phyloP scores from a whole-genome alignment of 805 yeast species.

The Grigorovia transvaalensis region DNA sequence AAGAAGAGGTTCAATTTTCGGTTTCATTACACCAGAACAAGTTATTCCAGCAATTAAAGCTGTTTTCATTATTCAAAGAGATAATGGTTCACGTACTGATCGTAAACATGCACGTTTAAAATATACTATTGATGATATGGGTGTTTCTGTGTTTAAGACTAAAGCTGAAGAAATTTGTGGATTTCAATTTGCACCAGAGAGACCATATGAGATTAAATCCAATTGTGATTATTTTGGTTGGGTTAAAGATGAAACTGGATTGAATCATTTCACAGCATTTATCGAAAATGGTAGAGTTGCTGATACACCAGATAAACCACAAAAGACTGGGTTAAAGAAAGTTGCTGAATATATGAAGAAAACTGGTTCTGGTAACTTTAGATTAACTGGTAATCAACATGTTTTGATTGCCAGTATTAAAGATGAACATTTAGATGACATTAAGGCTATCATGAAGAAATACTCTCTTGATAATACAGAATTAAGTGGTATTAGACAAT shows the following conservation, averaged over 20 bases:
- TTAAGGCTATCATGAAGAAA: constrained; percentile 56
- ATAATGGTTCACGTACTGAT: constrained; percentile 86
- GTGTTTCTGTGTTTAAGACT: constrained; percentile 69
- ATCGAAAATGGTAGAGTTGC: constrained; percentile 95
- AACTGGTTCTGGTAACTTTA: constrained; percentile 66
- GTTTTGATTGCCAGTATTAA: constrained; percentile 62
- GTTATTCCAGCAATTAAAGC: constrained; percentile 76
- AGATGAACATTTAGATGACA: constrained; percentile 51
- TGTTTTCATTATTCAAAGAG: constrained; percentile 89
- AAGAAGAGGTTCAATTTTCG: constrained; percentile 81
- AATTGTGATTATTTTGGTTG: constrained; percentile 91
- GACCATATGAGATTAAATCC: constrained; percentile 67
- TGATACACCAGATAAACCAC: constrained; percentile 82
- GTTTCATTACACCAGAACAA: constrained; percentile 59
- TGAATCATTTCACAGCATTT: constrained; percentile 85
- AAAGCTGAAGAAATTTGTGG: constrained; percentile 83
- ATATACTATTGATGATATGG: constrained; percentile 91
- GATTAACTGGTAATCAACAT: constrained; percentile 95
- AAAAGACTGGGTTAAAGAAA: constrained; percentile 74
- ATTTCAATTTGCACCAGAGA: constrained; percentile 56
- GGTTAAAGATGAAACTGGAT: constrained; percentile 75
- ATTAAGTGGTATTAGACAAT: constrained; percentile 73
- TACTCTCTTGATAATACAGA: constrained; percentile 77
- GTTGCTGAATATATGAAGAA: constrained; percentile 61
- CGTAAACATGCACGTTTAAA: constrained; percentile 97